Conservation (phyloP, 306 rosid species). For the Casuarina equisetifolia region DNA sequence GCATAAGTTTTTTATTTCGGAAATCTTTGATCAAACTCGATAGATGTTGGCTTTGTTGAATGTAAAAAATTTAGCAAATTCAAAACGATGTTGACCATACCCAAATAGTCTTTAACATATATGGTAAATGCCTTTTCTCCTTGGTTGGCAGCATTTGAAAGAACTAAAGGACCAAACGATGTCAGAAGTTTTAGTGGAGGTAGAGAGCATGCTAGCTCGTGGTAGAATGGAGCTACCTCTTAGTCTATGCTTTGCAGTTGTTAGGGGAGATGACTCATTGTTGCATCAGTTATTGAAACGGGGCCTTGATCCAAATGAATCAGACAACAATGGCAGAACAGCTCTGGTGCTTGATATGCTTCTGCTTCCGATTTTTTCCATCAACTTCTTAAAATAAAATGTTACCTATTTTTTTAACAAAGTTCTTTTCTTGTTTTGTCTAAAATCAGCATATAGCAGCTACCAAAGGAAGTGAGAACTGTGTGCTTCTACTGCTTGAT, state of each 20-base stretch:
- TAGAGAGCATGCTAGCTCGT: slow-evolving; percentile 82
- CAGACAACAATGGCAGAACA: slow-evolving; percentile 73
- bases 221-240: slow-evolving; percentile 87
- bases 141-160: slow-evolving; percentile 66
- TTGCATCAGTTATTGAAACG: slow-evolving; percentile 70
- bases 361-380: background rate
- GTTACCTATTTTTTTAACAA: slow-evolving; percentile 2
- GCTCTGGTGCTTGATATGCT: slow-evolving; percentile 60
- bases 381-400: background rate
- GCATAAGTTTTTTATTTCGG: background rate
- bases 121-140: background rate
- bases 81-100: background rate
- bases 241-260: slow-evolving; percentile 79
- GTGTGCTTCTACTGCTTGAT: slow-evolving; percentile 70
- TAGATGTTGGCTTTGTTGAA: background rate
- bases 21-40: background rate
- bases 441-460: slow-evolving; percentile 76
- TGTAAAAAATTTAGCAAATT: background rate
- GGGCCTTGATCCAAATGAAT: slow-evolving; percentile 77
- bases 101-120: background rate
- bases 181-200: slow-evolving; percentile 79
- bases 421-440: background rate
- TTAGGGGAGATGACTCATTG: slow-evolving; percentile 78
- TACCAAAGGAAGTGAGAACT: slow-evolving; percentile 65
- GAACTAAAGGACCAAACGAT: slow-evolving; percentile 67